These are phyloP conservation scores for Gymnopilus junonius DNA, from an alignment of 768 basidiomycete species.

Conservation along the genomic window DNA sequence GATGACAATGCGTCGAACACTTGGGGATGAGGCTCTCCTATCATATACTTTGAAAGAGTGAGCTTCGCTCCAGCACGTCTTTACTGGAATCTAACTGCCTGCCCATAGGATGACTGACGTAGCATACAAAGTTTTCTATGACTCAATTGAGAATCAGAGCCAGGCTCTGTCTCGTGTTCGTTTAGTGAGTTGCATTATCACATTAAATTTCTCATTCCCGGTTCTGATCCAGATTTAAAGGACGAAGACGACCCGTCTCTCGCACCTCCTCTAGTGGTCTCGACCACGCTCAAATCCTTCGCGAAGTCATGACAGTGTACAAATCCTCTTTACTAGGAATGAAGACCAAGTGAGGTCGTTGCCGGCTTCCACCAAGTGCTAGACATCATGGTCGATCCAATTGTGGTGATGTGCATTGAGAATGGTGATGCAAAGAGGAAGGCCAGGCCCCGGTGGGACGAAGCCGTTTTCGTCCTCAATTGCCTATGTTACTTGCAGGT, in stretches of 20 bases:
- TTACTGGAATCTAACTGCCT: neutral
- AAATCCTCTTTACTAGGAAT: slow-evolving; percentile 82
- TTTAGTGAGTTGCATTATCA: slow-evolving; percentile 47
- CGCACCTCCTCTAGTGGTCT: slow-evolving; percentile 79
- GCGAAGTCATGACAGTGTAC: slow-evolving; percentile 90
- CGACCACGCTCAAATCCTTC: slow-evolving; percentile 82
- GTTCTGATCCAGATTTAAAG: slow-evolving; percentile 40
- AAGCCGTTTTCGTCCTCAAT: slow-evolving; percentile 82
- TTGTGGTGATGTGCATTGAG: slow-evolving; percentile 71
- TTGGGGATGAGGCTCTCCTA: slow-evolving; percentile 82
- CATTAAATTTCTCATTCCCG: neutral
- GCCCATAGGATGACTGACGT: slow-evolving; percentile 71
- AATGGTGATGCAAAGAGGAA: slow-evolving; percentile 69
- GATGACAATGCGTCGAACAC: slow-evolving; percentile 90
- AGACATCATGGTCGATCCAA: slow-evolving; percentile 85
- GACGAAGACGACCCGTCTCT: slow-evolving; percentile 72
- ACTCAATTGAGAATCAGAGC: slow-evolving; percentile 85
- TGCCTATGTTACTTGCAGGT: slow-evolving; percentile 86
- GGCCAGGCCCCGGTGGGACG: slow-evolving; percentile 72
- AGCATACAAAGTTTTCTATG: slow-evolving; percentile 86
- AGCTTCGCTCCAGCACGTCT: slow-evolving; percentile 20
- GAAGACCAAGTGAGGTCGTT: slow-evolving; percentile 46
- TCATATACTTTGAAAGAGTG: slow-evolving; percentile 82
- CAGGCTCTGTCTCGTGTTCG: slow-evolving; percentile 60
- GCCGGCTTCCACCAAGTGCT: slow-evolving; percentile 72